Evolutionary conservation across 352 stramenopile genomes (phyloP).

Genomic region (Globisporangium emineosum): DNA sequence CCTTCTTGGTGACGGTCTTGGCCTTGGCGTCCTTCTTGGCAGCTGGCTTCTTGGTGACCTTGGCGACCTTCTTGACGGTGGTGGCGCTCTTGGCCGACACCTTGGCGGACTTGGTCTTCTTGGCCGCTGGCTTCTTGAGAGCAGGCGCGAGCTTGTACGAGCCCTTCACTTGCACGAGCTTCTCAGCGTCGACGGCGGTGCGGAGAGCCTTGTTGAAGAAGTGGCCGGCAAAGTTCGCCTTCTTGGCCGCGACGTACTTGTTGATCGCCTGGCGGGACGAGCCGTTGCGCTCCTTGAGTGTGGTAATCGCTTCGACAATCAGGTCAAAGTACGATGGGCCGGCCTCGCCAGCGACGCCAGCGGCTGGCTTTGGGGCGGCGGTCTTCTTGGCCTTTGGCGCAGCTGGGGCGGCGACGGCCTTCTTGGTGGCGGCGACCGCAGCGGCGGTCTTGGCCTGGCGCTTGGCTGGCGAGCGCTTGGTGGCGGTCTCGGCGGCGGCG

Average conservation of each 20-base stretch:
- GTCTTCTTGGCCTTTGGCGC: constrained; percentile 33
- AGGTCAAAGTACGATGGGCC: constrained; percentile 86
- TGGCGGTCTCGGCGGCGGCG: constrained; percentile 19
- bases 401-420: constrained; percentile 33
- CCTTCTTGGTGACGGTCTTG: constrained; percentile 56
- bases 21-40: constrained; percentile 35
- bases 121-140: constrained; percentile 58
- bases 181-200: constrained; percentile 80
- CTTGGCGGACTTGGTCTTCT: constrained; percentile 64
- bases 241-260: constrained; percentile 88
- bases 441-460: constrained; percentile 66
- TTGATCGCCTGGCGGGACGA: constrained; percentile 90
- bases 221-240: constrained; percentile 78
- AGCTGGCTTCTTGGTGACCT: constrained; percentile 48
- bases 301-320: constrained; percentile 88
- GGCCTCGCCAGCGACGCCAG: constrained; percentile 21
- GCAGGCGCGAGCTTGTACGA: constrained; percentile 77
- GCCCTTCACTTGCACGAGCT: constrained; percentile 86
- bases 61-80: constrained; percentile 49
- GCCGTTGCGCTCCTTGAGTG: constrained; percentile 91
- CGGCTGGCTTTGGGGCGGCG: constrained; percentile 25
- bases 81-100: constrained; percentile 45
- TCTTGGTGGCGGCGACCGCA: constrained; percentile 28
- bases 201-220: constrained; percentile 90
- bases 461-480: constrained; percentile 45